Percentiles rank a stretch among this genome's conserved stretches.
These are phyloP conservation scores for Mycena olivaceomarginata DNA, from an alignment of 768 basidiomycete species.

Conservation along the genomic window DNA sequence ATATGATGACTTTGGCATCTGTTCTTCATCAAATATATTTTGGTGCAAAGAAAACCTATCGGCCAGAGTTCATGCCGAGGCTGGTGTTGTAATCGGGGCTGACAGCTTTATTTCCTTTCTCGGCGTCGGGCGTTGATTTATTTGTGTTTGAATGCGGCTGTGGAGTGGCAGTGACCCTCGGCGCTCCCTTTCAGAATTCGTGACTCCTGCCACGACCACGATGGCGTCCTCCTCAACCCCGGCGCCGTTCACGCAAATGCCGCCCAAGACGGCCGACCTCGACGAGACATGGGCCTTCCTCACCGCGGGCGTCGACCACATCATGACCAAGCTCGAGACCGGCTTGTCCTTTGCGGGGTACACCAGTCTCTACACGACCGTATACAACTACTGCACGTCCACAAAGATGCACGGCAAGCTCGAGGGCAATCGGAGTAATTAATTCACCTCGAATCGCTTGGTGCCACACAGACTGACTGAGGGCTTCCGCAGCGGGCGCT, in stretches of 20 bases:
- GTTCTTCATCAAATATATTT: too few species aligned
- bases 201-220: background rate
- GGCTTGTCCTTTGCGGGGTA: slow-evolving; percentile 86
- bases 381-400: slow-evolving; percentile 98
- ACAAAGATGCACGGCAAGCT: slow-evolving; percentile 59
- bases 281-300: slow-evolving; percentile 47
- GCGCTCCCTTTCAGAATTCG: background rate
- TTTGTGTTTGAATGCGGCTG: background rate
- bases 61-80: too few species aligned
- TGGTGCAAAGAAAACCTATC: too few species aligned
- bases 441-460: slow-evolving; percentile 45
- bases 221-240: slow-evolving; percentile 38
- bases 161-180: background rate
- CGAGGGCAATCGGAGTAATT: slow-evolving; percentile 77
- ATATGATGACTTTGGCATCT: too few species aligned
- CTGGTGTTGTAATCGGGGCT: too few species aligned
- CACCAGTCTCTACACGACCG: slow-evolving; percentile 93
- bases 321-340: slow-evolving; percentile 93
- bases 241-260: slow-evolving; percentile 44
- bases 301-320: slow-evolving; percentile 83
- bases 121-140: background rate
- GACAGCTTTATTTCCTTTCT: background rate
- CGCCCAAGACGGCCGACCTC: slow-evolving; percentile 46
- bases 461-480: slow-evolving; percentile 44
- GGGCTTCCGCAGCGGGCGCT: slow-evolving; percentile 79